Percentiles rank a stretch among this genome's conserved stretches.
phyloP scores from a whole-genome alignment of 2,329 filamentous ascomycete species.

The Neocucurbitaria cava region DNA sequence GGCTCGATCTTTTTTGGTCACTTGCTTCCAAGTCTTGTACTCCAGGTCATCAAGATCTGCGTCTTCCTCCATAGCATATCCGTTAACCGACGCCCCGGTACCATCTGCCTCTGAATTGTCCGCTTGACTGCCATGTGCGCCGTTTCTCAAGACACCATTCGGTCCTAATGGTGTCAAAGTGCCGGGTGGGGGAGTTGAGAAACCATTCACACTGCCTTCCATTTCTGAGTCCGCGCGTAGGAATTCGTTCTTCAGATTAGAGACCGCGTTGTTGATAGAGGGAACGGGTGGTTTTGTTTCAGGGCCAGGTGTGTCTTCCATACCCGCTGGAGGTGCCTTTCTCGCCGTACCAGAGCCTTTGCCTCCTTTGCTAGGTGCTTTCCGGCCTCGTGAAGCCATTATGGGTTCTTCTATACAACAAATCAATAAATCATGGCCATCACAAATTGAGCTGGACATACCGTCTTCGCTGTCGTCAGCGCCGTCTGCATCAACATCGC shows the following conservation, averaged over 20 bases:
- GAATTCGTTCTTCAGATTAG: slow-evolving; percentile 60
- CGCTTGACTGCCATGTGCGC: slow-evolving; percentile 69
- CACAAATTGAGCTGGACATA: slow-evolving; percentile 20
- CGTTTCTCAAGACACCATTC: slow-evolving; percentile 69
- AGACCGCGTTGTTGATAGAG: slow-evolving; percentile 56
- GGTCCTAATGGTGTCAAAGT: slow-evolving; percentile 77
- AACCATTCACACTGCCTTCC: slow-evolving; percentile 82
- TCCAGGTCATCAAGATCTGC: slow-evolving; percentile 85
- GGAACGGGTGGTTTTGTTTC: slow-evolving; percentile 78
- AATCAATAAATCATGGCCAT: slow-evolving; percentile 1
- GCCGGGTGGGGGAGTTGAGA: slow-evolving; percentile 80
- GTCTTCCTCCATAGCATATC: slow-evolving; percentile 74
- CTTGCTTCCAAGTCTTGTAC: slow-evolving; percentile 98
- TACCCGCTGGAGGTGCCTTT: slow-evolving; percentile 74
- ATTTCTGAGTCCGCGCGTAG: slow-evolving; percentile 76
- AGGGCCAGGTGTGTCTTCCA: slow-evolving; percentile 78
- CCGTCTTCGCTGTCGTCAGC: slow-evolving; percentile 90
- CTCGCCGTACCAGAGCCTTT: slow-evolving; percentile 70
- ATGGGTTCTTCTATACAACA: slow-evolving; percentile 73
- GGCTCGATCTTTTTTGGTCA: slow-evolving; percentile 95
- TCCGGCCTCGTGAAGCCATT: slow-evolving; percentile 94
- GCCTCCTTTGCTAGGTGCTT: slow-evolving; percentile 78
- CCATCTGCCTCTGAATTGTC: slow-evolving; percentile 90
- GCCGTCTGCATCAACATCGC: slow-evolving; percentile 81
- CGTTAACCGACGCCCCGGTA: slow-evolving; percentile 68